Evolutionary conservation across 768 basidiomycete genomes (phyloP), one percentile per base, ranked within the genome.

Genomic region (Naganishia randhawae): DNA sequence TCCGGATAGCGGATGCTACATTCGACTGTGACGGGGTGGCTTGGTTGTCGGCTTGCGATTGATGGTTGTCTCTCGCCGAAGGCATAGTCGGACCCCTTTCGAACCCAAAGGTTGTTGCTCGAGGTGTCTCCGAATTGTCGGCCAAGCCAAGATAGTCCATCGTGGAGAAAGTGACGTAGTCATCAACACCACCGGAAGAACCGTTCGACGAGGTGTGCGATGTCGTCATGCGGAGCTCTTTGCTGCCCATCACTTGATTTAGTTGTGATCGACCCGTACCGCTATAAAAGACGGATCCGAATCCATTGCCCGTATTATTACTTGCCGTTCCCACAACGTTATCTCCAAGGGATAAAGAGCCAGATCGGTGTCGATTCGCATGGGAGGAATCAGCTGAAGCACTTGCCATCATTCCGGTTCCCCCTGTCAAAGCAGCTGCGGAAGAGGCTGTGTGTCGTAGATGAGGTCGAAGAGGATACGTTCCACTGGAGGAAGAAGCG

Each of bases 121-220:
- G 67, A 33, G 76, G 69, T 1, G 74, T 65, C 10, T 71, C 71
- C 22, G 50, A 62, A 22, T 77, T 81, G 71, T 92, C 94, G 74
- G 93, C 95, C 74, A 98, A 84, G 50, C 95, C 95, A 57, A 98
- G 89, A 80, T 97, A 97, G 80, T 96, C 94, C 69, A 98, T 85
- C 31, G 95, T 97, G 76, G 92, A 91, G 51, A 93, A 90, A 74
- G 92, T 90, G 78, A 91, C 90, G 64, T 96, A 94, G 50, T 74
- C 74, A 27, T 85, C 83, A n/a, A 83, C 72, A 8, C 76, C 65
- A 17, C 73, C 73, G 0, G 71, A 69, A 50, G 69, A 73, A 13
- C 75, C 75, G 48, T 75, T 73, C 11, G 72, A 85, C 22, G 88
- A 88, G 77, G 91, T 89, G 71, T 86, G 86, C 50, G 90, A 91